These are phyloP conservation scores for Penicillium sp. DNA, from an alignment of 2,329 filamentous ascomycete genomes.

Conservation along the genomic window DNA sequence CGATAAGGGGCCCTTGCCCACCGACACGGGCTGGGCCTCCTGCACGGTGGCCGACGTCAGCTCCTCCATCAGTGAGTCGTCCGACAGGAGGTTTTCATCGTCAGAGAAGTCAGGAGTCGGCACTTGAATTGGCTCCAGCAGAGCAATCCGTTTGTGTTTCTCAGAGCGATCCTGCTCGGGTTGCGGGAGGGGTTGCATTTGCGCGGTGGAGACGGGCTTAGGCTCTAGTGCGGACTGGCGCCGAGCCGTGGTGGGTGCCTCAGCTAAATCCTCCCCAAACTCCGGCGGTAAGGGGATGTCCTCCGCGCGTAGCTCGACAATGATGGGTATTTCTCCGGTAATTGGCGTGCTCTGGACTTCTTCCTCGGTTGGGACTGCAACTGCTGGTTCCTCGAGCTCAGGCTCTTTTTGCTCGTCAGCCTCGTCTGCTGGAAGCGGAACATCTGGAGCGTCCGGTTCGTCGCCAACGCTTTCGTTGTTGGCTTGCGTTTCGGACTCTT, in stretches of 20 bases:
- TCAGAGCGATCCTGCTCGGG: constrained; percentile 20
- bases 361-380: not conserved
- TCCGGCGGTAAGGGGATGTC: constrained; percentile 6
- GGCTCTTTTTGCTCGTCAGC: not conserved
- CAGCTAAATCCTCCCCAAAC: constrained; percentile 5
- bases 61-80: constrained; percentile 81
- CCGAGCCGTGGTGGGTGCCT: constrained; percentile 6
- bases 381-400: not conserved
- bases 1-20: constrained; percentile 78
- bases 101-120: constrained; percentile 37
- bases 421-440: not conserved
- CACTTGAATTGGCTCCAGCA: constrained; percentile 52
- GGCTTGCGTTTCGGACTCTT: not conserved
- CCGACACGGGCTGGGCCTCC: constrained; percentile 74
- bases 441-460: not conserved
- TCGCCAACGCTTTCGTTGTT: not conserved
- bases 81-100: constrained; percentile 45
- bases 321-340: too few species aligned
- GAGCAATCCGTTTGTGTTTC: constrained; percentile 32
- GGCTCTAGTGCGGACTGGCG: constrained; percentile 8
- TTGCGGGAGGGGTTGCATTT: constrained; percentile 19
- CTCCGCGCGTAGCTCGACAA: constrained; percentile 4
- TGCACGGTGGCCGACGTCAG: constrained; percentile 75
- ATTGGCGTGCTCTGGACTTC: not conserved
- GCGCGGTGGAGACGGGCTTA: constrained; percentile 7